Base-by-base conservation (phyloP, 192 early-diverging fungal species). In the Blastocladiella britannica region DNA sequence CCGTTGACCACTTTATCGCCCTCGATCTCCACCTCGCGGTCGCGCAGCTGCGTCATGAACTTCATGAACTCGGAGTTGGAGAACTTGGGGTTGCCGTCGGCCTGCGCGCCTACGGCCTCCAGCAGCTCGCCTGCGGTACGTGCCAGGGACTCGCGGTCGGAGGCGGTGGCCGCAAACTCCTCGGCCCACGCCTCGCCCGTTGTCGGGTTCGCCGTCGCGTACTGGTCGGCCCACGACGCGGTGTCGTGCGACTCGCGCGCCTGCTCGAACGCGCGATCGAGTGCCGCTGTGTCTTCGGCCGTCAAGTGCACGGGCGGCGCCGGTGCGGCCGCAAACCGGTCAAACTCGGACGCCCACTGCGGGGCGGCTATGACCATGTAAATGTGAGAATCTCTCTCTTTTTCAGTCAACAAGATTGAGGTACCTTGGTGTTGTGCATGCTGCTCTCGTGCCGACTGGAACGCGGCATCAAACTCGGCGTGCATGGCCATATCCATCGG, bases 31-130 rank as follows among this genome's bases (percentile, higher is more conserved):
- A 93, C 77, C 65, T 94, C 82, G 22, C 80, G 72, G 72, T 99
- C 88, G 22, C 88, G 75, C 51, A 99, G 70, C 63, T 90, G 77
- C 56, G 86, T 74, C 90, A 99, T 97, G 65, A 99, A 82, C 12
- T 74, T 77, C 69, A 96, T 67, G 60, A 99, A 99, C 43, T 87
- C 79, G 18, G 88, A 93, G 56, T 84, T 77, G 59, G 84, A 82
- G 62, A 99, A 91, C 69, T 97, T 97, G 28, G 93, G 89, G 37
- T 47, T 20, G n/a, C n/a, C n/a, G 57, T 95, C 93, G 43, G 76
- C 69, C 4, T 82, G 72, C n/a, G 62, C 67, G 28, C 77, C 65
- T 20, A 96, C 83, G 28, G 81, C 76, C 28, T 86, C 79, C 15
- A 93, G 64, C 25, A 98, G 73, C 56, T 85, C 70, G 8, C 78